Evolutionary conservation across 2,329 filamentous ascomycete genomes (phyloP).

Genomic region (Colletotrichum scovillei): DNA sequence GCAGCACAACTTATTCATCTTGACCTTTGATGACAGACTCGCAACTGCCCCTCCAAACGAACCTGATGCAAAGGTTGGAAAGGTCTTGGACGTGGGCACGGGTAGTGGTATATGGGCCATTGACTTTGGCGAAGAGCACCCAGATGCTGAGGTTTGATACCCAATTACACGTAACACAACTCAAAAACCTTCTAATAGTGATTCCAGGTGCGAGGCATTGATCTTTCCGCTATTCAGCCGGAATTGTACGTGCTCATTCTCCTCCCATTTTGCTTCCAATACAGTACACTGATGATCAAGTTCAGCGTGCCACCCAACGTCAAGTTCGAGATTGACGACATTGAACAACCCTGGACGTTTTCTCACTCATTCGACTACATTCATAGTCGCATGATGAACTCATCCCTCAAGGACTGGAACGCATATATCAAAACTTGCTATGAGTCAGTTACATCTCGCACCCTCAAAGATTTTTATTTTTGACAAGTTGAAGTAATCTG

Average conservation of each 20-base stretch:
- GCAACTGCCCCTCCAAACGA: slow-evolving; percentile 41
- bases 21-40: slow-evolving; percentile 46
- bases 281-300: not conserved
- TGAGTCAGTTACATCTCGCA: slow-evolving; percentile 32
- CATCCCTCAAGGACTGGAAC: not conserved
- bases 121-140: slow-evolving; percentile 49
- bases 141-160: not conserved
- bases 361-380: slow-evolving; percentile 30
- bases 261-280: too few species aligned
- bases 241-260: slow-evolving; percentile 39
- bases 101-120: slow-evolving; percentile 59
- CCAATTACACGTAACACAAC: too few species aligned
- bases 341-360: slow-evolving; percentile 47
- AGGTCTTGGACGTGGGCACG: slow-evolving; percentile 57
- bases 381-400: slow-evolving; percentile 3
- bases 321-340: slow-evolving; percentile 53
- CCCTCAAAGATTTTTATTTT: too few species aligned
- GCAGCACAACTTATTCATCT: slow-evolving; percentile 48
- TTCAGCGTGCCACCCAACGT: slow-evolving; percentile 54
- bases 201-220: slow-evolving; percentile 42
- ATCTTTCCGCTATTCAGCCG: slow-evolving; percentile 54
- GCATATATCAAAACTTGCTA: slow-evolving; percentile 42
- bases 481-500: slow-evolving; percentile 37
- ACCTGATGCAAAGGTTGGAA: slow-evolving; percentile 37
- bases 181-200: too few species aligned